Evolutionary conservation across 2,329 filamentous ascomycete genomes (phyloP), one percentile per base, ranked within the genome.

Genomic region (Pseudogymnoascus sp.): DNA sequence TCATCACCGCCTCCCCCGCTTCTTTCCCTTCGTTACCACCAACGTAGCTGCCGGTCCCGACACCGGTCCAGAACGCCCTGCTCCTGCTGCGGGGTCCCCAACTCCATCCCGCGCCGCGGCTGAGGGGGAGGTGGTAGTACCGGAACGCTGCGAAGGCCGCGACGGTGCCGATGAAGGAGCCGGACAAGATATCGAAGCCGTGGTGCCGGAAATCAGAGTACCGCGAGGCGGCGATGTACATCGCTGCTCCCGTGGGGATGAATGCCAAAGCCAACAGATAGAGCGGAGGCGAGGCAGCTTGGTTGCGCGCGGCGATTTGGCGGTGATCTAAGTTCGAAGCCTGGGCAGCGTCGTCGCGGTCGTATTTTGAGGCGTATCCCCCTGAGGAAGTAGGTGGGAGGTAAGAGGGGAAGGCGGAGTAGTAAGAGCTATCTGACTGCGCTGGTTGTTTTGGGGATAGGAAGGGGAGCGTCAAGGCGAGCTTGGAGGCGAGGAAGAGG

Each of bases 161-260:
- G 49, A 86, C 76, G 12, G 88, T 82, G 7, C 93, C 93, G 66
- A 97, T 88, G 11, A 89, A 68, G 63, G 88, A 89, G n/a, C 93
- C 93, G 66, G 89, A 91, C 2, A 97, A 77, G 67, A 97, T 90
- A 68, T 97, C 93, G 73, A 96, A 93, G n/a, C 88, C 92, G 73
- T 93, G 90, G 75, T 97, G 93, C 40, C 90, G 86, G 77, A 88
- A 96, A 74, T 97, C 88, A 65, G 88, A 92, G 83, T 88, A 97
- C 9, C 93, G 88, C 1, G 91, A 93, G 28, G 87, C 85, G n/a
- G 88, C 82, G 66, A 97, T 89, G 77, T 92, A 96, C 66, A 92
- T 83, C 4, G 92, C 88, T 1, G 84, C 78, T 63, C 86, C 88
- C 67, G 92, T 83, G 2, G 93, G 93, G 1, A 90, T 75, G 16